phyloP scores from a whole-genome alignment of 129 eudicot species.

The Centaurea solstitialis region DNA sequence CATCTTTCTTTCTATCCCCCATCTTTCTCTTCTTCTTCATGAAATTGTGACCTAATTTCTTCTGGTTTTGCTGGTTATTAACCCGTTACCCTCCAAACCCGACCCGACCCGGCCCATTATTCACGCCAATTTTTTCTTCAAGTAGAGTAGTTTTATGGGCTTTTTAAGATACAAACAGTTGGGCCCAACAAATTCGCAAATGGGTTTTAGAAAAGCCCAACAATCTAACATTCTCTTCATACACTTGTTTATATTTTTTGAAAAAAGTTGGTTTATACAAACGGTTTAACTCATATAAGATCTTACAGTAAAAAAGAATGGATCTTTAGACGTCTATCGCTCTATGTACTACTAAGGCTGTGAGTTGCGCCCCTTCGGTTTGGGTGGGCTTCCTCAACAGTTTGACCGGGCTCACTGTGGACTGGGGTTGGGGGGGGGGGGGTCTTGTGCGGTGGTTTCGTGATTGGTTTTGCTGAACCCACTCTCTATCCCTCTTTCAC shows the following conservation, averaged over 20 bases:
- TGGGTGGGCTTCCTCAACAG: no score
- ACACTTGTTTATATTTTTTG: no score
- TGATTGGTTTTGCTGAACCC: no score
- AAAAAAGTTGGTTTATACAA: no score
- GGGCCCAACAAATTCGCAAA: neutral
- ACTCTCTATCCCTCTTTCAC: no score
- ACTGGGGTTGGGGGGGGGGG: no score
- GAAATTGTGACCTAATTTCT: neutral
- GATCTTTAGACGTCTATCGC: no score
- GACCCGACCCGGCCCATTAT: neutral
- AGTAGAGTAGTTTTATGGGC: neutral
- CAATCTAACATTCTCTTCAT: no score
- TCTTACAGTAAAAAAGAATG: neutral
- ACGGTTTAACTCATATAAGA: neutral
- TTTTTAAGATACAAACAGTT: neutral
- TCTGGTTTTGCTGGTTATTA: conserved; percentile 1
- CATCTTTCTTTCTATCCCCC: conserved; percentile 47
- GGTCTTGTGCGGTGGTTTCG: no score
- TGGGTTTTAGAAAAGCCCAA: neutral
- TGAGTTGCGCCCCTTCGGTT: no score
- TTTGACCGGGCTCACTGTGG: no score
- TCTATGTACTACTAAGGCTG: no score
- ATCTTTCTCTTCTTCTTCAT: conserved; percentile 59
- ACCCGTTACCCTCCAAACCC: conserved; percentile 3
- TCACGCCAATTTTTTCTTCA: neutral